Base-by-base conservation (phyloP, 2,329 filamentous ascomycete genomes). In the Myotisia sp. region DNA sequence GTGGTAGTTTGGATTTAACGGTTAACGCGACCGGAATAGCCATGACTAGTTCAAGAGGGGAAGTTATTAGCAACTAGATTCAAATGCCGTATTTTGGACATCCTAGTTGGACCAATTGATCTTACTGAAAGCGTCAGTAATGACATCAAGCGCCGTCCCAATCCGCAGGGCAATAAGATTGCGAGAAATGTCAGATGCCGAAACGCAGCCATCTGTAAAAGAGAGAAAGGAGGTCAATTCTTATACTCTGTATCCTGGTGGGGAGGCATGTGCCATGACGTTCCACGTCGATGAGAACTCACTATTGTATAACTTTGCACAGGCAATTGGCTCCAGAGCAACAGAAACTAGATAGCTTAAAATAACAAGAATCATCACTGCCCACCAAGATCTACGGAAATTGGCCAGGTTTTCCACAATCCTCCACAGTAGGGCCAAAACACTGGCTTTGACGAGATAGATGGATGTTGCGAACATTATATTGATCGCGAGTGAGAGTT, bases 391-490 rank as follows among this genome's bases (percentile, higher is more conserved):
- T 16, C 24, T 13, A n/a, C 29, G 29, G 18, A 37, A 37, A 6
- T 8, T 26, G 13, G 26, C 19, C 5, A 37, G 22, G 13, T 33
- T 26, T 5, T 29, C 7, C 12, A 37, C 22, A 14, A 37, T 14
- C 16, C 36, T 26, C 36, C 36, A 37, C n/a, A 37, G 22, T 19
- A 37, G 26, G 17, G 36, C 36, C 23, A 37, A 21, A 4, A 37
- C 22, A 18, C 36, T 37, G 10, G 23, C 29, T 14, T 37, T 37
- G 30, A 37, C 26, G 17, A 30, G n/a, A 20, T 28, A 37, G 9
- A 37, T 17, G 18, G 28, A 37, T 5, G 24, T 7, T 14, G 12
- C 17, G n/a, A 27, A 37, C 8, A 37, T 20, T 22, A 37, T 28
- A n/a, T 37, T 33, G 23, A 20, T 29, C 26, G 29, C 19, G 8